Base-by-base conservation (phyloP, 139 green algal species). In the Bryopsis sp. region DNA sequence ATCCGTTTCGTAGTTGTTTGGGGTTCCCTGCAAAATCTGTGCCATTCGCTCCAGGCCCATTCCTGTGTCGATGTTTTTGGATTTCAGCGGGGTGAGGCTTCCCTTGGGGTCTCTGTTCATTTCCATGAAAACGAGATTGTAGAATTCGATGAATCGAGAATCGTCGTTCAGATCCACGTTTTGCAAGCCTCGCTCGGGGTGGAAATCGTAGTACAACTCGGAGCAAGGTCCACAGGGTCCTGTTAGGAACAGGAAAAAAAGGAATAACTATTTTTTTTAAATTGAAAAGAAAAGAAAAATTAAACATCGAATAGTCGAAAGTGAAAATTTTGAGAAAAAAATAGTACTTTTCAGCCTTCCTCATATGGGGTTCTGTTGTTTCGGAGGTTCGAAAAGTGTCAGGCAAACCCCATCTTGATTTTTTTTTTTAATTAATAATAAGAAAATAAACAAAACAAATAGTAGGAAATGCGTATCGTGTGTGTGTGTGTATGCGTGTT, bases 1-100 rank as follows among this genome's bases (percentile, higher is more conserved):
- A 73, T 97, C 91, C 0, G 90, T 97, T 79, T 97, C 90, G 70
- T 96, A 97, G 77, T 97, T 96, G 85, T 95, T 96, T 36, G 83
- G 78, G 7, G 88, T 83, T 29, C 74, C 72, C 78, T 90, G 82
- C 26, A 65, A 1, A 60, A 97, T 96, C 82, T 96, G 92, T 2
- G 92, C 90, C 81, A 97, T 90, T 35, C 92, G 81, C 78, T 97
- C 92, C 43, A 97, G 80, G 1, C 92, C 92, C 81, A 97, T 85
- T 39, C 92, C 92, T 11, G 92, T 97, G 78, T 97, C 92, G 75
- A 97, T 96, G 87, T 95, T 94, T 79, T 92, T 90, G 26, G 79
- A 79, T 3, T 82, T 81, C 33, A 97, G 84, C 0, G 86, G 86
- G 34, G 75, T 81, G 39, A 93, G 74, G 6, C 47, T 50, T 33